Evolutionary conservation across 257 asterid species (phyloP), one percentile per base, ranked within the genome.

Genomic region (Prunella vulgaris): DNA sequence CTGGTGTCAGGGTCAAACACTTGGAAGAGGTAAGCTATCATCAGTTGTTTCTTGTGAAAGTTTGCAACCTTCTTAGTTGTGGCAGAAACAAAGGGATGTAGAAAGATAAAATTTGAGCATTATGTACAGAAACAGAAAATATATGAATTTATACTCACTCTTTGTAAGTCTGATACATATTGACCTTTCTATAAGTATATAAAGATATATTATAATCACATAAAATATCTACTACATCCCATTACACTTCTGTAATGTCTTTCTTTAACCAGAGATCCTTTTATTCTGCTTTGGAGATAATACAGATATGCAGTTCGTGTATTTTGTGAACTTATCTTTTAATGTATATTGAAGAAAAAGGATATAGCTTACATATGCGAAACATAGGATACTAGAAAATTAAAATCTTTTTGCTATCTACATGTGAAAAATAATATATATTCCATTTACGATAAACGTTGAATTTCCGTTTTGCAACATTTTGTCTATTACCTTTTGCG

Each of bases 1-100:
- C 71, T 94, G 99, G 99, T 86, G 86, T 78, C 95, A 89, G 73
- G 95, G 97, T 67, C 87, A 71, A 82, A 64, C 76, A 69, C 76
- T 63, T 60, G 59, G 57, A 76, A 75, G 75, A 81, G 92, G 98
- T 88, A 87, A 73, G 75, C 58, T 65, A 60, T 66, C 51, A 21
- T 70, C 70, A 37, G 56, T 28, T 78, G 77, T 73, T 82, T 56
- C 69, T 46, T 68, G 56, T 64, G 22, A 51, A 66, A n/a, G n/a
- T n/a, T n/a, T n/a, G n/a, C 54, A 30, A 51, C 70, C 30, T 52
- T 52, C 60, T 66, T 52, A 61, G 51, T 22, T 32, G 46, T 54
- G 56, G 71, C 24, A 32, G 28, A 44, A 53, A 49, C 7, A 32
- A 37, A 25, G 63, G 64, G 53, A 66, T 54, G 40, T 10, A 32